These are phyloP conservation scores for Sporisorium reilianum DNA, from an alignment of 1,284 basidiomycete species.

Conservation along the genomic window DNA sequence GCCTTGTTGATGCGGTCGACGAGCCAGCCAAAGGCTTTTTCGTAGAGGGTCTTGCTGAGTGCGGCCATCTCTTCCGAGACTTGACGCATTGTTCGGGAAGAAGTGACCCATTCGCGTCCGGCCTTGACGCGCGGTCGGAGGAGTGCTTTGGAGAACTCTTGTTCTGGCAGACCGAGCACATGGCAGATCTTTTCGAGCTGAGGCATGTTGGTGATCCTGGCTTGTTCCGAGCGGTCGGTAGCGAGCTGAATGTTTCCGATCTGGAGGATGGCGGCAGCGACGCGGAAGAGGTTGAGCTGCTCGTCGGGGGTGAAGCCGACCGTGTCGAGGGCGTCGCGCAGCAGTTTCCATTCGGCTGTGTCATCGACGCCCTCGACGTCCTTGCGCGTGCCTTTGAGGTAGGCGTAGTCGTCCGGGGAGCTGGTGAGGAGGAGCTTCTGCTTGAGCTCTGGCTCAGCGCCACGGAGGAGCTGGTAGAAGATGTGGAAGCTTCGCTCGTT, in stretches of 20 bases:
- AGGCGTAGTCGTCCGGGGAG: slow-evolving; percentile 85
- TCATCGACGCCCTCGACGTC: slow-evolving; percentile 97
- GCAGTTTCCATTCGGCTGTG: slow-evolving; percentile 83
- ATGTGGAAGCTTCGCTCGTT: slow-evolving; percentile 93
- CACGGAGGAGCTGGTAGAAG: slow-evolving; percentile 83
- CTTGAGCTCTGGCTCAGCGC: slow-evolving; percentile 64
- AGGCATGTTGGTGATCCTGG: slow-evolving; percentile 75
- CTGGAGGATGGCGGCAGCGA: slow-evolving; percentile 92
- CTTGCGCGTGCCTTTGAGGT: slow-evolving; percentile 86
- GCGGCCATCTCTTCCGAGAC: slow-evolving; percentile 92
- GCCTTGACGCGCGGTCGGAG: slow-evolving; percentile 82
- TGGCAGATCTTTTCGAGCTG: slow-evolving; percentile 86
- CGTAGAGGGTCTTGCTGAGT: slow-evolving; percentile 95
- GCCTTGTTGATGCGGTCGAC: slow-evolving; percentile 96
- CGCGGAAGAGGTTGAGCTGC: slow-evolving; percentile 92
- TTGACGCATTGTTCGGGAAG: slow-evolving; percentile 90
- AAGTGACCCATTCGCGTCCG: slow-evolving; percentile 95
- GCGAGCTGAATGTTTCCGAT: slow-evolving; percentile 92
- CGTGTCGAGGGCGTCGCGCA: slow-evolving; percentile 84
- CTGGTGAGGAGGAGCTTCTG: slow-evolving; percentile 78
- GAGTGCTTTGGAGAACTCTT: slow-evolving; percentile 85
- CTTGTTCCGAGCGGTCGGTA: slow-evolving; percentile 86
- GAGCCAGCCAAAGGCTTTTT: slow-evolving; percentile 92
- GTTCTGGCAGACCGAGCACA: slow-evolving; percentile 88
- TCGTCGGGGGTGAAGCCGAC: slow-evolving; percentile 88